Conservation (phyloP, 257 asterid genomes). For the Solanum megistacrolobum region DNA sequence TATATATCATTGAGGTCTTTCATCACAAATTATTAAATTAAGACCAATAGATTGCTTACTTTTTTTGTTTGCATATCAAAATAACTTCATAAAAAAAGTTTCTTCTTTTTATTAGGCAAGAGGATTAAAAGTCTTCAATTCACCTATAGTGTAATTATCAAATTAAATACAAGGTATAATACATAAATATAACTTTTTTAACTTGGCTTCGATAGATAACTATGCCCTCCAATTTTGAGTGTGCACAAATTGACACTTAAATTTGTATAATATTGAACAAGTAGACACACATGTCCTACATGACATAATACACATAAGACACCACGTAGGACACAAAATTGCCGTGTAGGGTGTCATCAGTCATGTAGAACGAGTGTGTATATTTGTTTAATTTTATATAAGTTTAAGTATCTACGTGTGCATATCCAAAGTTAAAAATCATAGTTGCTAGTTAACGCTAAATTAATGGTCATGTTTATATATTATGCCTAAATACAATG, state of each 20-base stretch:
- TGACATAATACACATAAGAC: neutral
- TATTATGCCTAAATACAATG: neutral
- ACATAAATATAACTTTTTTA: too few relatives aligned
- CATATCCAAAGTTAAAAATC: fast-evolving
- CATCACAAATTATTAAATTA: neutral
- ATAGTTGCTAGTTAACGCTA: too few relatives aligned
- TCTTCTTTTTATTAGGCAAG: neutral
- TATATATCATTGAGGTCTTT: neutral
- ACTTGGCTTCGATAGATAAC: fast-evolving
- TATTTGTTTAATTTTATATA: too few relatives aligned
- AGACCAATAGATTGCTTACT: neutral
- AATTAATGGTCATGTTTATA: too few relatives aligned
- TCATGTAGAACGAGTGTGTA: neutral
- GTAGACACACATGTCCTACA: too few relatives aligned
- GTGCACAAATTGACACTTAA: fast-evolving
- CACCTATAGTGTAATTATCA: neutral
- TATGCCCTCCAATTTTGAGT: neutral
- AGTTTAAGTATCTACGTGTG: fast-evolving
- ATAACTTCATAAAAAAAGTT: neutral
- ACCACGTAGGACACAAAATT: neutral
- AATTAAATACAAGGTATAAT: neutral
- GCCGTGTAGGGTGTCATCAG: neutral
- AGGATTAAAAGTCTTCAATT: neutral
- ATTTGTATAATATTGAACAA: too few relatives aligned
- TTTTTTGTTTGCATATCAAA: neutral